These are phyloP conservation scores for Tetracladium setigerum DNA, from an alignment of 495 filamentous ascomycete genomes.

Conservation along the genomic window DNA sequence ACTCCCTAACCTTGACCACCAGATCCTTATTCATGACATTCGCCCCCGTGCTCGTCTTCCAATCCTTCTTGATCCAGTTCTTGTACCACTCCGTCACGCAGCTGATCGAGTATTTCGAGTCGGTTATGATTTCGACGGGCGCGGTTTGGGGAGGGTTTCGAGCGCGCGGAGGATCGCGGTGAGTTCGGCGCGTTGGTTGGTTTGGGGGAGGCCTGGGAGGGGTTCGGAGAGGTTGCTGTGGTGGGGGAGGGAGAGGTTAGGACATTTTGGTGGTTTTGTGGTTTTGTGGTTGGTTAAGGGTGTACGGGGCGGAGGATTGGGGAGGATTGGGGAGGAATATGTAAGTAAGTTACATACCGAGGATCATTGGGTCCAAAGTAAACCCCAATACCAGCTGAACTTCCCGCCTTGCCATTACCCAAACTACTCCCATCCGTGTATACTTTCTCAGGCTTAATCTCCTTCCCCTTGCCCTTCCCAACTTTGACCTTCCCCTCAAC, in stretches of 20 bases:
- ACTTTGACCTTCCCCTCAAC: no score
- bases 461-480: slow-evolving; percentile 24
- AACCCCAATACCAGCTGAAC: slow-evolving; percentile 79
- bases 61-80: slow-evolving; percentile 72
- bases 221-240: slow-evolving; percentile 78
- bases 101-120: slow-evolving; percentile 82
- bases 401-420: slow-evolving; percentile 64
- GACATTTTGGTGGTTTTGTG: no score
- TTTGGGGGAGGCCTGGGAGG: slow-evolving; percentile 66
- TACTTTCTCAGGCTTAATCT: slow-evolving; percentile 55
- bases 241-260: no score
- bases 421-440: slow-evolving; percentile 86
- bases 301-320: no score
- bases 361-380: slow-evolving; percentile 70
- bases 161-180: slow-evolving; percentile 81
- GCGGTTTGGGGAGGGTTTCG: slow-evolving; percentile 54
- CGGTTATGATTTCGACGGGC: slow-evolving; percentile 66
- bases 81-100: slow-evolving; percentile 82
- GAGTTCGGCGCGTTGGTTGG: slow-evolving; percentile 91
- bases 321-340: no score
- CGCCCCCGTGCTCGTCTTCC: slow-evolving; percentile 62
- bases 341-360: slow-evolving; percentile 42
- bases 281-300: no score
- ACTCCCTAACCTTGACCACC: slow-evolving; percentile 60
- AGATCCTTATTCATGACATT: slow-evolving; percentile 82